Evolutionary conservation across 495 filamentous ascomycete species (phyloP).

Genomic region (Hypomontagnella monticulosa): DNA sequence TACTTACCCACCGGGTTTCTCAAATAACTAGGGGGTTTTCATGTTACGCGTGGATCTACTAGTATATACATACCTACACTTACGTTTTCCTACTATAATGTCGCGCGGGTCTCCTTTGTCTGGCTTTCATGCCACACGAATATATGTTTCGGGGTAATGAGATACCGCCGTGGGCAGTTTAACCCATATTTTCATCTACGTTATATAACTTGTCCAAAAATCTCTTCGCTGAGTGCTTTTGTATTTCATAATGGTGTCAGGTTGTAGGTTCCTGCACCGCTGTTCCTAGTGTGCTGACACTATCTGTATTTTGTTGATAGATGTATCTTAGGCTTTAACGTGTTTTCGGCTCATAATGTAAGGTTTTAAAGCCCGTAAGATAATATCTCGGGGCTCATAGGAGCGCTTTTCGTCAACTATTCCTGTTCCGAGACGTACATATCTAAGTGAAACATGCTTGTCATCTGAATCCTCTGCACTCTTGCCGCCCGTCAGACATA

Average conservation of each 20-base stretch:
- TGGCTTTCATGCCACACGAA: neutral
- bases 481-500: no score
- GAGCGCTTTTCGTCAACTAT: no score
- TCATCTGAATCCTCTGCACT: no score
- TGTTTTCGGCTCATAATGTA: neutral
- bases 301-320: neutral
- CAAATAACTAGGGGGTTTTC: constrained; percentile 12
- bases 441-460: no score
- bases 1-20: neutral
- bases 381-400: no score
- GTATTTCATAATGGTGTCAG: no score
- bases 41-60: constrained; percentile 3
- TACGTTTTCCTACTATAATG: constrained; percentile 5
- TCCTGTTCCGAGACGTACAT: no score
- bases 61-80: neutral
- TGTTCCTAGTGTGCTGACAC: neutral
- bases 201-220: neutral
- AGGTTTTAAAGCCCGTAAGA: no score
- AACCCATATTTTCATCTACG: constrained; percentile 15
- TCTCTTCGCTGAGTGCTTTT: neutral
- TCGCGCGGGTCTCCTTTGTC: constrained; percentile 27
- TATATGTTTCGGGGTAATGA: constrained; percentile 11
- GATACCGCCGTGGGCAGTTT: constrained; percentile 23
- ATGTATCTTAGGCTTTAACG: neutral
- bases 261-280: neutral